Conservation (phyloP, 371 early-diverging fungal genomes). For the Apophysomyces ossiformis region DNA sequence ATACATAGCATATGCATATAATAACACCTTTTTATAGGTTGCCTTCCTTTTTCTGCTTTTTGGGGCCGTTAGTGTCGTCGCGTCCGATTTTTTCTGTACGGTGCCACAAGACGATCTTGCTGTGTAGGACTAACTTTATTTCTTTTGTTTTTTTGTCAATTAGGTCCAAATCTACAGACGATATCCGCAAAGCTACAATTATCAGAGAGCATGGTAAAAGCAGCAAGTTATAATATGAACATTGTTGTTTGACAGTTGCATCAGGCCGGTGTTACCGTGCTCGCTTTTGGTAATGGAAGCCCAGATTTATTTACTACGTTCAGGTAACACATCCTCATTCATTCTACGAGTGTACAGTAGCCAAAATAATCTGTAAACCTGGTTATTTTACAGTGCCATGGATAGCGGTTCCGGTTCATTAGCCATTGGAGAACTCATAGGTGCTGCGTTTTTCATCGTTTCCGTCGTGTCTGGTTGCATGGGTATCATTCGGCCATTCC, state of each 20-base stretch:
- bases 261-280: conserved; percentile 85
- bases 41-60: conserved; percentile 55
- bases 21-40: conserved; percentile 27
- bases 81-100: conserved; percentile 76
- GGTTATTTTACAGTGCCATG: conserved; percentile 58
- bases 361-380: neutral
- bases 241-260: conserved; percentile 1
- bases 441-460: conserved; percentile 78
- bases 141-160: conserved; percentile 1
- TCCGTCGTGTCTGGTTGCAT: conserved; percentile 78
- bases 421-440: conserved; percentile 83
- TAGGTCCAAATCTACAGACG: conserved; percentile 67
- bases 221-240: neutral
- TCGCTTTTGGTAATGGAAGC: conserved; percentile 87
- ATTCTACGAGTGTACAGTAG: neutral
- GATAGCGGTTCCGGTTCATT: conserved; percentile 73
- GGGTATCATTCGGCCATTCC: conserved; percentile 70
- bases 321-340: conserved; percentile 32
- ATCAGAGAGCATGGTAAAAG: conserved; percentile 68
- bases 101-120: conserved; percentile 10
- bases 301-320: conserved; percentile 85
- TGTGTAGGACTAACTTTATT: conserved; percentile 3
- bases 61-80: conserved; percentile 68
- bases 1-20: conserved; percentile 6
- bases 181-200: conserved; percentile 65